Base-by-base conservation (phyloP, 164 flowering plant genomes). In the Tetrastigma voinierianum region DNA sequence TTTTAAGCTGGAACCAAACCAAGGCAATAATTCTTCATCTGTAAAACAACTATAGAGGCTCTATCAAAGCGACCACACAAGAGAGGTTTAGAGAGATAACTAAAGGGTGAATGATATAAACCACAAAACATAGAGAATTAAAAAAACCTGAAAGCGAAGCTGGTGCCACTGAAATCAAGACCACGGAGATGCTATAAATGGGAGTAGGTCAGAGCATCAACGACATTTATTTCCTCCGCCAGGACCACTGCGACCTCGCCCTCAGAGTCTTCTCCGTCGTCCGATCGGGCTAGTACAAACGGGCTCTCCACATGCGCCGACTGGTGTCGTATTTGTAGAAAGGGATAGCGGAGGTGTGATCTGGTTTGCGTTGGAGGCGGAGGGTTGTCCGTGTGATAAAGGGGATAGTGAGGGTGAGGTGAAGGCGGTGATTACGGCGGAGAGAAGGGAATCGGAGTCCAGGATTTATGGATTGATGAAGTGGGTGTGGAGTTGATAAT, bases 401-500 rank as follows among this genome's bases (percentile, higher is more conserved):
- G 77, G 89, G 86, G 47, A 51, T 90, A 18, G 58, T 73, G 57
- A 73, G 77, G 82, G 64, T 94, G n/a, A n/a, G 70, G 48, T 91
- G 8, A 83, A 69, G 76, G 89, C 80, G 46, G 65, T 90, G 90
- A 58, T 84, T 51, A 83, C 47, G 0, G 83, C 84, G 8, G 83
- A 48, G 64, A 75, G 83, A 67, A 77, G 21, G 67, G 90, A 85
- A 58, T 78, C 89, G 40, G 67, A 84, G 73, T 87, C 87, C 13
- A 83, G 74, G 84, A 70, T 91, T 72, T 88, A 77, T 62, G 74
- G 70, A 72, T 11, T 88, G 80, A 78, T 91, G 94, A 86, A 68
- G 76, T 40, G 88, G 84, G 40, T 80, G 82, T 80, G 83, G 81
- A 56, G n/a, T 14, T n/a, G 74, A 54, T 21, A 91, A 90, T 76